A percentile compares a stretch with the other conserved stretches of the same genome.
Evolutionary conservation across 768 basidiomycete species (phyloP).

Genomic region (Suillus tomentosus): DNA sequence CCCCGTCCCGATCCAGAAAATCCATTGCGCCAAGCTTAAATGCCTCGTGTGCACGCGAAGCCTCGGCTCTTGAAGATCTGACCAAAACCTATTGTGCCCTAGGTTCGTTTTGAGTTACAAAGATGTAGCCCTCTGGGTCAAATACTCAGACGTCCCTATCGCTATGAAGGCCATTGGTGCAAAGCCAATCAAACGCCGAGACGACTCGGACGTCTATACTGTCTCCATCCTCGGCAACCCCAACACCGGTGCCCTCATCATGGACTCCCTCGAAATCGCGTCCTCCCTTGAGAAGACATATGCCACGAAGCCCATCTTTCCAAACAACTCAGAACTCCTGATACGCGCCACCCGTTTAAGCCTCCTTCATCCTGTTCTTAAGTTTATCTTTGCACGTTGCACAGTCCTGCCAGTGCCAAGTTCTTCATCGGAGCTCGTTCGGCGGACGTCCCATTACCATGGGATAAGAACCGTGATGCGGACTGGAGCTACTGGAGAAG

Average conservation of each 20-base stretch:
- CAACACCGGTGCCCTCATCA: constrained; percentile 27
- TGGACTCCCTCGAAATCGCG: constrained; percentile 35
- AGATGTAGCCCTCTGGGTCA: constrained; percentile 49
- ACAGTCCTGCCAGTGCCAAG: constrained; percentile 34
- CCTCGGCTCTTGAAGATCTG: no score
- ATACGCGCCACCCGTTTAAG: constrained; percentile 15
- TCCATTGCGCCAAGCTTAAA: not conserved
- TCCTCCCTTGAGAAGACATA: constrained; percentile 37
- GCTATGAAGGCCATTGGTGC: constrained; percentile 39
- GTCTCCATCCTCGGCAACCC: constrained; percentile 38
- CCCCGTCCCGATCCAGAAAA: not conserved
- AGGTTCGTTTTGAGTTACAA: constrained; percentile 37
- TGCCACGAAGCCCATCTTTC: constrained; percentile 33
- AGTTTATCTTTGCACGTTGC: constrained; percentile 23
- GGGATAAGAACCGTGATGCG: constrained; percentile 39
- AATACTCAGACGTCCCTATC: constrained; percentile 46
- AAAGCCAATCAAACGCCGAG: constrained; percentile 16
- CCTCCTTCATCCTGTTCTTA: not conserved
- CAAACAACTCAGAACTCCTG: constrained; percentile 23
- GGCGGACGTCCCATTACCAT: constrained; percentile 29
- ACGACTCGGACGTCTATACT: constrained; percentile 29
- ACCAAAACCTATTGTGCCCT: not conserved
- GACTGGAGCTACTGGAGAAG: constrained; percentile 28
- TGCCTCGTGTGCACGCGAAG: not conserved
- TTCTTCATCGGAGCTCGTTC: constrained; percentile 43